A percentile compares a stretch with the other conserved stretches of the same genome.
Conservation (phyloP, 2,329 filamentous ascomycete genomes). For the Leptographium flavum region DNA sequence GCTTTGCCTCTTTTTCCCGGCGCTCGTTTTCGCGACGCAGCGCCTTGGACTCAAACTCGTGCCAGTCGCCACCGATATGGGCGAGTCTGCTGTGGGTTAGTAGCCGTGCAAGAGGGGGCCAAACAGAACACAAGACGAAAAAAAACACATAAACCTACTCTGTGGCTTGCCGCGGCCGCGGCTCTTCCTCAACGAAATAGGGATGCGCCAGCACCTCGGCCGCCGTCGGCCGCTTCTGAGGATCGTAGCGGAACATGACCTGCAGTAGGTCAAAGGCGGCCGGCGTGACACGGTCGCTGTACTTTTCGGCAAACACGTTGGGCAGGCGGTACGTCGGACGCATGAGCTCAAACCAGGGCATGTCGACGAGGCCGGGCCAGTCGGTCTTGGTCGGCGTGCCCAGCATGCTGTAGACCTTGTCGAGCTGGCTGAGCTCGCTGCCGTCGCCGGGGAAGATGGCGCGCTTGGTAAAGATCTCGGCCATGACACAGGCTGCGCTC, state of each 20-base stretch:
- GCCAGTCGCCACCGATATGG: slow-evolving; percentile 84
- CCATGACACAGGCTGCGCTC: slow-evolving; percentile 92
- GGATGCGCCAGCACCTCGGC: slow-evolving; percentile 71
- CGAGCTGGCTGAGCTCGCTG: slow-evolving; percentile 87
- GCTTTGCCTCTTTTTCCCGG: slow-evolving; percentile 37
- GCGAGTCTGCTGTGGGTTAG: slow-evolving; percentile 46
- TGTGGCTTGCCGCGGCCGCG: slow-evolving; percentile 58
- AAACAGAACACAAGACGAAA: background rate
- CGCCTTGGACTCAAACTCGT: slow-evolving; percentile 96
- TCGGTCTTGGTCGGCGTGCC: slow-evolving; percentile 74
- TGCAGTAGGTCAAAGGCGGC: slow-evolving; percentile 72
- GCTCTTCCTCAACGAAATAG: slow-evolving; percentile 79
- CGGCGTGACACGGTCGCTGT: slow-evolving; percentile 60
- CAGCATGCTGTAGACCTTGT: slow-evolving; percentile 88
- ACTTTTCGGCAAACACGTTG: slow-evolving; percentile 70
- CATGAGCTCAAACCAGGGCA: slow-evolving; percentile 93
- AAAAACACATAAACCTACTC: slow-evolving; percentile 49
- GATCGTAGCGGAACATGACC: slow-evolving; percentile 83
- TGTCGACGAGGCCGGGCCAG: slow-evolving; percentile 83
- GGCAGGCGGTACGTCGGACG: slow-evolving; percentile 60
- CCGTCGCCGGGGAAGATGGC: slow-evolving; percentile 94
- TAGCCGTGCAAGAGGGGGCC: background rate
- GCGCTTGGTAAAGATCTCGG: slow-evolving; percentile 88
- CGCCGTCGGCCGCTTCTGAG: slow-evolving; percentile 66
- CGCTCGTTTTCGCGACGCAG: slow-evolving; percentile 78